Percentiles rank a stretch among this genome's conserved stretches.
Evolutionary conservation across 805 yeast species (phyloP).

Genomic region (Starmerella apicola): DNA sequence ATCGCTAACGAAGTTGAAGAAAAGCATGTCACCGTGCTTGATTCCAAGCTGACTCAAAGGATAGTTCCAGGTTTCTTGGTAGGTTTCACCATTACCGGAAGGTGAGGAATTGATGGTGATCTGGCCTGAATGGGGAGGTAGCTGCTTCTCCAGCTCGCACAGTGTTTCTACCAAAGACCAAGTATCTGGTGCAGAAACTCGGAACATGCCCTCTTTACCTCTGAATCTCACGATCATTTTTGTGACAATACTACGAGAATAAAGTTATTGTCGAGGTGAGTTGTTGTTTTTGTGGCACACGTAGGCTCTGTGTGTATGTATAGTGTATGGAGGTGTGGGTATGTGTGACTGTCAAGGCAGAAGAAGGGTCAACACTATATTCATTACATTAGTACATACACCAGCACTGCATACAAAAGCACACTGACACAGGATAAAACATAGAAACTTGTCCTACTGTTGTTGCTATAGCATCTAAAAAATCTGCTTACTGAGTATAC

Average conservation of each 20-base stretch:
- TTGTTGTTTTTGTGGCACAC: not conserved
- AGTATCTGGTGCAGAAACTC: constrained; percentile 41
- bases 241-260: too few relatives aligned
- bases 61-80: constrained; percentile 28
- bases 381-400: not conserved
- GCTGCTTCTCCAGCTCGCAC: constrained; percentile 26
- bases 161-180: constrained; percentile 37
- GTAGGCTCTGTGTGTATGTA: too few relatives aligned
- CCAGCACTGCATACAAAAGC: too few relatives aligned
- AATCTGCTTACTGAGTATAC: too few relatives aligned
- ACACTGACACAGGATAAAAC: too few relatives aligned
- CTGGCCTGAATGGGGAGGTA: constrained; percentile 26
- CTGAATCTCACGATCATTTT: constrained; percentile 64
- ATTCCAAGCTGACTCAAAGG: constrained; percentile 28
- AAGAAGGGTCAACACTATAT: too few relatives aligned
- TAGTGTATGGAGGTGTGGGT: too few relatives aligned
- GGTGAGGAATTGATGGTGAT: constrained; percentile 36
- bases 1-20: constrained; percentile 28
- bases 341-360: too few relatives aligned
- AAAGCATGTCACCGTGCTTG: constrained; percentile 48
- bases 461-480: too few relatives aligned
- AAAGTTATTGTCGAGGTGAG: not conserved
- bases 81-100: constrained; percentile 31
- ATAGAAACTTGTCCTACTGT: too few relatives aligned
- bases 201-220: constrained; percentile 69